Evolutionary conservation across 805 yeast species (phyloP).

Genomic region (Yarrowia alimentaria): DNA sequence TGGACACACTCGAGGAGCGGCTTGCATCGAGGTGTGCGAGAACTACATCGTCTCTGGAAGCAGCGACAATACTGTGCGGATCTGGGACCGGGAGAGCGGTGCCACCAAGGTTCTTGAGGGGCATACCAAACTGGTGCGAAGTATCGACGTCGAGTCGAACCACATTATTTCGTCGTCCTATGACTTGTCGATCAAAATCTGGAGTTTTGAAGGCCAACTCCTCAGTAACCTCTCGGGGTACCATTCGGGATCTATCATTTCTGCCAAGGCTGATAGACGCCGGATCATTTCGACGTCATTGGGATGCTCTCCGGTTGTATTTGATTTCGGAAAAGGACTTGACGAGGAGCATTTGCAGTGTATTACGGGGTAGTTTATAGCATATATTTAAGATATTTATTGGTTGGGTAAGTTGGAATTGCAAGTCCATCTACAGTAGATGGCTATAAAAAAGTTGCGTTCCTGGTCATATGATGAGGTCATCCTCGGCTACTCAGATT

Average conservation of each 20-base stretch:
- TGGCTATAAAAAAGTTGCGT: too few relatives aligned
- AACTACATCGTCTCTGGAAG: conserved; percentile 75
- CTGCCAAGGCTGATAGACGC: conserved; percentile 37
- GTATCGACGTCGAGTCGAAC: conserved; percentile 36
- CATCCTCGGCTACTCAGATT: too few relatives aligned
- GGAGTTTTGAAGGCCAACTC: conserved; percentile 39
- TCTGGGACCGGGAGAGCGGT: conserved; percentile 83
- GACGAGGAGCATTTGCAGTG: conserved; percentile 32
- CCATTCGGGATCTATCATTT: conserved; percentile 41
- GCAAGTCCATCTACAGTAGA: too few relatives aligned
- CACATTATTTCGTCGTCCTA: conserved; percentile 41
- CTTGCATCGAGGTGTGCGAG: conserved; percentile 74
- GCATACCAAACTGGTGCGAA: conserved; percentile 82
- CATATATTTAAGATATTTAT: neutral
- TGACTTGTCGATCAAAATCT: conserved; percentile 41
- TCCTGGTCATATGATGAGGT: too few relatives aligned
- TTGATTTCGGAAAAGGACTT: conserved; percentile 39
- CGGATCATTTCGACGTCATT: conserved; percentile 40
- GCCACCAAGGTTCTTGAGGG: conserved; percentile 70
- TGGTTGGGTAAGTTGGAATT: too few relatives aligned
- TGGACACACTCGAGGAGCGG: conserved; percentile 83
- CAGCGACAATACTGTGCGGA: conserved; percentile 78
- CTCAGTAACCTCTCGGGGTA: conserved; percentile 35
- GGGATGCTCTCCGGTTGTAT: conserved; percentile 38
- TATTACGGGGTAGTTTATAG: conserved; percentile 1